Evolutionary conservation across 2,329 filamentous ascomycete species (phyloP), one percentile per base, ranked within the genome.

Genomic region (Zymoseptoria brevis): DNA sequence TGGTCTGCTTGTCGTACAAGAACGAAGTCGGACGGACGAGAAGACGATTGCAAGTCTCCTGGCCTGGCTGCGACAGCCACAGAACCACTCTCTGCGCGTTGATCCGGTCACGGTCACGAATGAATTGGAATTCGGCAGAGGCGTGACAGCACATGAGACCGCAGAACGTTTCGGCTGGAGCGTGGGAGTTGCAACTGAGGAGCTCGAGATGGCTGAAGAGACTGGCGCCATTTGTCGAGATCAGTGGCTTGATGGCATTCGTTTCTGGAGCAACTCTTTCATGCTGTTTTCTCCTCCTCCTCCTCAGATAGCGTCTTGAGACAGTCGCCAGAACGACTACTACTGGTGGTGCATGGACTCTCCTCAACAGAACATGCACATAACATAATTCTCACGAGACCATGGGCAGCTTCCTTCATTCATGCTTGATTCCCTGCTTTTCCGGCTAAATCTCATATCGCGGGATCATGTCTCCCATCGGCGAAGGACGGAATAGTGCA

Each of bases 131-230:
- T 96, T 90, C 72, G 92, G 94, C 0, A 83, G 87, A 58, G 91
- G 94, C 8, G 86, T 97, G 26, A 96, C 91, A 13, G 90, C 91
- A 1, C 89, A 94, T 70, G 92, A 97, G 70, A 84, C 86, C 0
- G 94, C 94, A 0, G 89, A 95, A 73, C 81, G 85, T 54, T 99
- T 99, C 74, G 90, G 92, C 5, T 99, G 94, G 94, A 97, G 94
- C 72, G 87, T 99, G 7, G 94, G 94, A 8, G 93, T 99, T 21
- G 94, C 94, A 1, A 89, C 88, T 60, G 94, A 97, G 73, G 94
- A 99, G 75, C 80, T 99, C 11, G 89, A 96, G 72, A 96, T 99
- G 93, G 92, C 92, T 0, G 94, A 99, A 74, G 93, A 97, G 72
- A 85, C 83, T 58, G 94, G 94, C 0, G 84, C 86, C 2, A 73